Percentiles rank a stretch among this genome's conserved stretches.
Evolutionary conservation across 352 stramenopile genomes (phyloP).

Genomic region (Pythium chondricola): DNA sequence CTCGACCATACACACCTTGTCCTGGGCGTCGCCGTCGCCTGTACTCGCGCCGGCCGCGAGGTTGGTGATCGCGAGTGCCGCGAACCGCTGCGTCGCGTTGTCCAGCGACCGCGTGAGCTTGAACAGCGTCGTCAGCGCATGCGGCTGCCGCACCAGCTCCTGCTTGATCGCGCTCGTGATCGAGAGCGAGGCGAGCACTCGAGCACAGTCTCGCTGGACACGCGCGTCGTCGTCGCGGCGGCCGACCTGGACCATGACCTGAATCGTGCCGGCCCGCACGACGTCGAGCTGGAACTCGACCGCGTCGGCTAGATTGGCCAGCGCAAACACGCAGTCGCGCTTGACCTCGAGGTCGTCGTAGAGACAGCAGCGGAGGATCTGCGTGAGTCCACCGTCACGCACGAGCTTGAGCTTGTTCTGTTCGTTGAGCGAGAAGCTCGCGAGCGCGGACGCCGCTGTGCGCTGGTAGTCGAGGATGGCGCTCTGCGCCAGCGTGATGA

Average conservation of each 20-base stretch:
- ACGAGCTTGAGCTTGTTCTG: slow-evolving; percentile 94
- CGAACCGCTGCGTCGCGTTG: slow-evolving; percentile 90
- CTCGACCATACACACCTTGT: slow-evolving; percentile 90
- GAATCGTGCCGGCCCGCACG: slow-evolving; percentile 82
- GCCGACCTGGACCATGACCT: slow-evolving; percentile 67
- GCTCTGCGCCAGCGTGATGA: slow-evolving; percentile 89
- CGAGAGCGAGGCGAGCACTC: slow-evolving; percentile 89
- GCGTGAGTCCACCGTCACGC: slow-evolving; percentile 81
- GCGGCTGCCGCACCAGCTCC: slow-evolving; percentile 81
- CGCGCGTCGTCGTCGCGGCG: slow-evolving; percentile 86
- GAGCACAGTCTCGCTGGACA: slow-evolving; percentile 90
- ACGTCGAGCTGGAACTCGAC: slow-evolving; percentile 88
- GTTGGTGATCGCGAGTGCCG: slow-evolving; percentile 94
- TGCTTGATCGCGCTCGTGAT: slow-evolving; percentile 79
- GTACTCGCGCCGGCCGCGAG: slow-evolving; percentile 47
- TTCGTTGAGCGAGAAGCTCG: slow-evolving; percentile 89
- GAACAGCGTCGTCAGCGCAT: slow-evolving; percentile 86
- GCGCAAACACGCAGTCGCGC: slow-evolving; percentile 90
- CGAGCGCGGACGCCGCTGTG: slow-evolving; percentile 90
- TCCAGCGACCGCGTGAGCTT: slow-evolving; percentile 92
- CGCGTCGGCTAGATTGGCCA: slow-evolving; percentile 91
- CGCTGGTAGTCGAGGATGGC: slow-evolving; percentile 89
- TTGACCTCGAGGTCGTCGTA: slow-evolving; percentile 90
- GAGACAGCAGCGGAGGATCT: slow-evolving; percentile 88
- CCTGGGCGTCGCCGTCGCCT: slow-evolving; percentile 17